Evolutionary conservation across 805 yeast genomes (phyloP), one percentile per base, ranked within the genome.

Genomic region (Candida jianshihensis): DNA sequence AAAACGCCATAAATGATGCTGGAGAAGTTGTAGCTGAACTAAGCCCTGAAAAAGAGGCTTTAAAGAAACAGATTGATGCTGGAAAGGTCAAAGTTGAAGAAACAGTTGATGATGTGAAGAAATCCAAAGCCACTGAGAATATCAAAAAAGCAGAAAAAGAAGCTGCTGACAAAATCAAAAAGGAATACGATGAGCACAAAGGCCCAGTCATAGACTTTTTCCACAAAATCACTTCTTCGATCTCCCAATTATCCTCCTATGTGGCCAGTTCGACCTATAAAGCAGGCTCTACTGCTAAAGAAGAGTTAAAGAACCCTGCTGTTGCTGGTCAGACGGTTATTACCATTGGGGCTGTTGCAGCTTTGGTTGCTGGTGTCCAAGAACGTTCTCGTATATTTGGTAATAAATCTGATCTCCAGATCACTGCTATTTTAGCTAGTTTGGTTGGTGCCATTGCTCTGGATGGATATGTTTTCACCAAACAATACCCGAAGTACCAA

Each of bases 301-400:
- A 54, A 24, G 82, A 76, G 53, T 62, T 78, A 44, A 66, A 75
- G 49, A 77, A 78, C 61, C 85, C 85, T 0, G 81, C 72, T 4
- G 81, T 78, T 31, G 59, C 71, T 15, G 56, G 73, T 22, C 82
- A 78, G 55, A 57, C 70, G 3, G 61, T 73, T 14, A 63, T 74
- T 30, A 68, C 74, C 21, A 51, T 68, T 7, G 67, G 72, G 28
- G 71, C 72, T 13, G 51, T 68, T 24, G 60, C 69, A 19, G 74
- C 73, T 4, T 66, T 74, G 19, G 63, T 73, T 44, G 59, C 61
- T 35, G 75, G 71, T 18, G 71, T 70, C 60, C 49, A 66, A 48
- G 73, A 73, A 58, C 68, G 78, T 61, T 54, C 63, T 46, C 60
- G 71, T 62, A 61, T 76, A 49, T 51, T 65, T 37, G 51, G 57